These are phyloP conservation scores for Phialemoniopsis sp. DNA, from an alignment of 2,329 filamentous ascomycete species.

Conservation along the genomic window DNA sequence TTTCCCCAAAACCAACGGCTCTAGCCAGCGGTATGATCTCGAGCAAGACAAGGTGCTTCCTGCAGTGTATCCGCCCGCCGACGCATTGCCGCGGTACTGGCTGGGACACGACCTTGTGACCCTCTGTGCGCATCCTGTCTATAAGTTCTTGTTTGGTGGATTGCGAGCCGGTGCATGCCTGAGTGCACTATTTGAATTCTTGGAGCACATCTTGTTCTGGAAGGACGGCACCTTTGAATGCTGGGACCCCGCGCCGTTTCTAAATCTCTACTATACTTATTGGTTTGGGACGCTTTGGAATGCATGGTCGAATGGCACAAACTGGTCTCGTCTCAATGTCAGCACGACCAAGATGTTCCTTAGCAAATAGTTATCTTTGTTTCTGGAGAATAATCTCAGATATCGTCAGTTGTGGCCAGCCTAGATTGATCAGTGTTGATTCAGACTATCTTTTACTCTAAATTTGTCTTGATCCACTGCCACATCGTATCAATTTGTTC, in stretches of 20 bases:
- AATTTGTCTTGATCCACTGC: too few species aligned
- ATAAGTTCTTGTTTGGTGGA: constrained; percentile 18
- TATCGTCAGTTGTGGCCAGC: too few species aligned
- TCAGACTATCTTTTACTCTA: too few species aligned
- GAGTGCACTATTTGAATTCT: constrained; percentile 20
- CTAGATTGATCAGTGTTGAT: too few species aligned
- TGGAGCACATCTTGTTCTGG: constrained; percentile 39
- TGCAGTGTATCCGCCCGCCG: constrained; percentile 9
- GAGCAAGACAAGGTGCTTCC: too few species aligned
- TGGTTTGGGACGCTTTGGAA: constrained; percentile 47
- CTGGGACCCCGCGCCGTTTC: constrained; percentile 53
- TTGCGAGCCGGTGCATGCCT: constrained; percentile 15
- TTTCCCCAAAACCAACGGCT: too few species aligned
- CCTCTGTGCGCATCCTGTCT: constrained; percentile 42
- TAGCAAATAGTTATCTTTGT: too few species aligned
- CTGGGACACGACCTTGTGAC: constrained; percentile 61
- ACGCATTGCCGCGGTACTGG: constrained; percentile 49
- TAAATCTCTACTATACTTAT: constrained; percentile 53
- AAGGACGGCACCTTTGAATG: constrained; percentile 48
- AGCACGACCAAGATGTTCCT: constrained; percentile 39
- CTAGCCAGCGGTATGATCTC: too few species aligned
- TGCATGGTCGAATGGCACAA: constrained; percentile 35
- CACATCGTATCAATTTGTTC: too few species aligned
- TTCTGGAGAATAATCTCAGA: too few species aligned
- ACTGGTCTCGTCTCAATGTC: constrained; percentile 65